These are phyloP conservation scores for Stygiomarasmius scandens DNA, from an alignment of 1,284 basidiomycete genomes.

Conservation along the genomic window DNA sequence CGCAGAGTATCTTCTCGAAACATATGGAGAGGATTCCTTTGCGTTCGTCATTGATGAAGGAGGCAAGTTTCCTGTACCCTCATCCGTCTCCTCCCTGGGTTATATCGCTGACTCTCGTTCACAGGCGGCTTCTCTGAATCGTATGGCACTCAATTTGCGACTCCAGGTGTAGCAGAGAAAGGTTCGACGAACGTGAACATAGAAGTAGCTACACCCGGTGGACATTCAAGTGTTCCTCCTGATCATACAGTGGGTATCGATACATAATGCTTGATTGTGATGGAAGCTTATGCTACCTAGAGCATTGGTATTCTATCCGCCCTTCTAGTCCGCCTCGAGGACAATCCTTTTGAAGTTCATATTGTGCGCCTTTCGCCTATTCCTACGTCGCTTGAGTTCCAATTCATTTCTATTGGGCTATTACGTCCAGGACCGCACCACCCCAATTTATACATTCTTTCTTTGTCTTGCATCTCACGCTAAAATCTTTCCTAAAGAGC, in stretches of 20 bases:
- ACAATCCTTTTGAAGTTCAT: slow-evolving; percentile 45
- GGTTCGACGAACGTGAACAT: slow-evolving; percentile 62
- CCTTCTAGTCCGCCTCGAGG: slow-evolving; percentile 57
- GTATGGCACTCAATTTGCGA: slow-evolving; percentile 46
- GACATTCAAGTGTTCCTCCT: slow-evolving; percentile 71
- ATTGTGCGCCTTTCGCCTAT: too few species aligned
- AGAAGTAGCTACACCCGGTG: slow-evolving; percentile 58
- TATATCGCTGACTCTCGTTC: not conserved
- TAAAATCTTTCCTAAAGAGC: slow-evolving; percentile 40
- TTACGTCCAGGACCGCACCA: slow-evolving; percentile 37
- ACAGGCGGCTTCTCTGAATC: slow-evolving; percentile 39
- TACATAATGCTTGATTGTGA: too few species aligned
- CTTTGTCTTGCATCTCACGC: slow-evolving; percentile 52
- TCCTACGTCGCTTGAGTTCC: too few species aligned
- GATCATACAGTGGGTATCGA: too few species aligned
- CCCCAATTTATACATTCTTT: slow-evolving; percentile 45
- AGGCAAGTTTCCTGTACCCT: slow-evolving; percentile 26
- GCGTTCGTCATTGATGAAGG: slow-evolving; percentile 65
- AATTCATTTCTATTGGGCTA: too few species aligned
- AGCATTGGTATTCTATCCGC: slow-evolving; percentile 64
- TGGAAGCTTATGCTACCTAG: slow-evolving; percentile 31
- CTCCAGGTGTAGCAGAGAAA: slow-evolving; percentile 68
- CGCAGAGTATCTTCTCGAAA: slow-evolving; percentile 46
- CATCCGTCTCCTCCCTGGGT: not conserved
- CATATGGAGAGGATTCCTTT: slow-evolving; percentile 62